A percentile compares a stretch with the other conserved stretches of the same genome.
phyloP scores from a whole-genome alignment of 1,284 basidiomycete genomes.

The Ceratobasidium sp. region DNA sequence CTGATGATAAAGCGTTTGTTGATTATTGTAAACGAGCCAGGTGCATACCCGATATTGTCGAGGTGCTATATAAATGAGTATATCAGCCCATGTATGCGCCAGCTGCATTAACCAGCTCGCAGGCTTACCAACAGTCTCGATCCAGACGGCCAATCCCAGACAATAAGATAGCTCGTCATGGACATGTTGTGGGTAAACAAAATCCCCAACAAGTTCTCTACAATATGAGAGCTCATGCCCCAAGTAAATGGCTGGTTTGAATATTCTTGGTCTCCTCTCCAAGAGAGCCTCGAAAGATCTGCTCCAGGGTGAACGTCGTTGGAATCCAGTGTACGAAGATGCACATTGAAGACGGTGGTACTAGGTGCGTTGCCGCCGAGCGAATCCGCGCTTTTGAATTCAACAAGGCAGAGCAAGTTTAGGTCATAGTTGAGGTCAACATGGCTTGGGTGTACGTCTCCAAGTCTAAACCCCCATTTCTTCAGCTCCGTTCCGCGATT shows the following conservation, averaged over 20 bases:
- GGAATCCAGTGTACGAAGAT: constrained; percentile 18
- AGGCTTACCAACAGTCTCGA: background rate
- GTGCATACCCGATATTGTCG: background rate
- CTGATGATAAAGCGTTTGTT: background rate
- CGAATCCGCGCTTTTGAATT: background rate
- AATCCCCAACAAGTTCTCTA: constrained; percentile 3
- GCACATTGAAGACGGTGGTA: background rate
- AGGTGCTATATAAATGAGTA: background rate
- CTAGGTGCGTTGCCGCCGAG: background rate
- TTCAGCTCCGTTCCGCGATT: constrained; percentile 18
- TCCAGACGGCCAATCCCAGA: constrained; percentile 38
- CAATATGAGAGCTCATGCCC: constrained; percentile 10
- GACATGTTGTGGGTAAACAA: background rate
- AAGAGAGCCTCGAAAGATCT: background rate
- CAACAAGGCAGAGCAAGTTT: constrained; percentile 14
- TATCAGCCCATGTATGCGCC: background rate
- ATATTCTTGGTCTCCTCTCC: background rate
- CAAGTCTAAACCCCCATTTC: constrained; percentile 12
- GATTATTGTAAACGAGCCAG: constrained; percentile 3
- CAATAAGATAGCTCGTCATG: background rate
- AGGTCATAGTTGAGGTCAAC: constrained; percentile 11
- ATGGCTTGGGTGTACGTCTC: constrained; percentile 1
- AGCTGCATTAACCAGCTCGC: too few species aligned
- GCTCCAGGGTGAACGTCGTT: constrained; percentile 25
- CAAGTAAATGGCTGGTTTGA: background rate